Evolutionary conservation across 768 basidiomycete genomes (phyloP), one percentile per base, ranked within the genome.

Genomic region (Suillus cothurnatus): DNA sequence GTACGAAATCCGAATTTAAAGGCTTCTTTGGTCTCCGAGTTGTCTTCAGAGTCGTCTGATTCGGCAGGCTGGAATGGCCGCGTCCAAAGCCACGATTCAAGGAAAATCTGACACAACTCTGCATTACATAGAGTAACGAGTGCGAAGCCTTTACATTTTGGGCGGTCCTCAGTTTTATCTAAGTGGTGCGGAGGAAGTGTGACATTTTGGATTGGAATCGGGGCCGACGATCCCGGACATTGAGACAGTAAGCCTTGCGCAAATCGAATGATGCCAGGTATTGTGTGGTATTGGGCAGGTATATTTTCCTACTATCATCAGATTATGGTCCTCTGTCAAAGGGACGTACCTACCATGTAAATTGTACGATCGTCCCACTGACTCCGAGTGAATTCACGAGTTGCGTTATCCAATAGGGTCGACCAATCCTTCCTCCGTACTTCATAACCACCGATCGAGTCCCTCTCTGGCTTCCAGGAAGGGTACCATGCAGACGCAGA

Each of bases 81-180:
- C 49, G 79, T 73, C 91, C 93, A 94, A 7, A 88, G 87, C 89
- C 90, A 94, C 28, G 70, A 69, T 0, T 75, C 45, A 1, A 86
- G 72, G 0, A 94, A 66, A 2, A 72, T 65, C 9, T 82, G 74
- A 3, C 77, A 80, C 31, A 86, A 81, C 1, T 77, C 73, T 1
- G 71, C 41, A 6, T 75, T 64, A 3, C 79, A 73, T 52, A 94
- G 78, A 0, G 86, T 86, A 62, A 94, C 78, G 34, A 94, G 83
- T 0, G 91, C 91, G 67, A 93, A 94, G 2, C 90, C 90, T 79
- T 90, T 93, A 74, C 84, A 89, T 62, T 82, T 84, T 2, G 89
- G 86, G 17, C 76, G 68, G 31, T 83, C 81, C 2, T 77, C 85
- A 17, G 85, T 82, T 61, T 80, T 81, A 71, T 91, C 90, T 57